A percentile compares a stretch with the other conserved stretches of the same genome.
Conservation (phyloP, 2,329 filamentous ascomycete genomes). For the Diaporthe citri region DNA sequence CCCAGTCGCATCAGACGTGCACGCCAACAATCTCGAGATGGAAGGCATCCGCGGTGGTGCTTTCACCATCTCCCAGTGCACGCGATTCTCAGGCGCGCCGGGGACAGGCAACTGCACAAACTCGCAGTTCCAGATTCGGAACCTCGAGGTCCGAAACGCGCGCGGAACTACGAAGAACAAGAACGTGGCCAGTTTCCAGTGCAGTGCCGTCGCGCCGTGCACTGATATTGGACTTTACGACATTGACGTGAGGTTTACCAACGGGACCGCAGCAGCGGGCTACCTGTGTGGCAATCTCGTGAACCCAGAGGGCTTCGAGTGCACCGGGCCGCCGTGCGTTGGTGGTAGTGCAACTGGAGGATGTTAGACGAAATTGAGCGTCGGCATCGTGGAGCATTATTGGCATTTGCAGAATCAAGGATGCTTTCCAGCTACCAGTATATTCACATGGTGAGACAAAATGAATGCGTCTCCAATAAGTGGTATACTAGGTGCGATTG, state of each 20-base stretch:
- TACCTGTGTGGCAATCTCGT: slow-evolving; percentile 36
- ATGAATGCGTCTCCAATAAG: too few species aligned
- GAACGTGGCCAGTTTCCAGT: slow-evolving; percentile 38
- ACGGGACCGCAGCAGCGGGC: slow-evolving; percentile 13
- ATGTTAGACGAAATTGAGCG: neutral
- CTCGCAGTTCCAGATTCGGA: slow-evolving; percentile 41
- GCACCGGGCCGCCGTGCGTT: slow-evolving; percentile 32
- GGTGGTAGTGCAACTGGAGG: slow-evolving; percentile 16
- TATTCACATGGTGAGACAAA: too few species aligned
- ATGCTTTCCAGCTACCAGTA: too few species aligned
- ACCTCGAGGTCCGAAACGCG: slow-evolving; percentile 40
- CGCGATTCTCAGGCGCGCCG: slow-evolving; percentile 44
- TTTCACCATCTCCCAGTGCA: slow-evolving; percentile 44
- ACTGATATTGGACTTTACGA: slow-evolving; percentile 33
- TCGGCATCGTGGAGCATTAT: too few species aligned
- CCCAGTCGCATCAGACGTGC: slow-evolving; percentile 33
- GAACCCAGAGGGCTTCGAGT: slow-evolving; percentile 29
- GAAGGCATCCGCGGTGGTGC: slow-evolving; percentile 42
- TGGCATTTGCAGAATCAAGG: too few species aligned
- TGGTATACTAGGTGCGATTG: neutral
- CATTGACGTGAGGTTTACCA: slow-evolving; percentile 15
- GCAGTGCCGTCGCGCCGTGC: slow-evolving; percentile 38
- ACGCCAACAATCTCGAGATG: slow-evolving; percentile 34
- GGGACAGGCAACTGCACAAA: slow-evolving; percentile 44
- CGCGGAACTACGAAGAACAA: slow-evolving; percentile 27